Conservation (phyloP, 108 stramenopile species). For the Phaeodactylum tricornutum region DNA sequence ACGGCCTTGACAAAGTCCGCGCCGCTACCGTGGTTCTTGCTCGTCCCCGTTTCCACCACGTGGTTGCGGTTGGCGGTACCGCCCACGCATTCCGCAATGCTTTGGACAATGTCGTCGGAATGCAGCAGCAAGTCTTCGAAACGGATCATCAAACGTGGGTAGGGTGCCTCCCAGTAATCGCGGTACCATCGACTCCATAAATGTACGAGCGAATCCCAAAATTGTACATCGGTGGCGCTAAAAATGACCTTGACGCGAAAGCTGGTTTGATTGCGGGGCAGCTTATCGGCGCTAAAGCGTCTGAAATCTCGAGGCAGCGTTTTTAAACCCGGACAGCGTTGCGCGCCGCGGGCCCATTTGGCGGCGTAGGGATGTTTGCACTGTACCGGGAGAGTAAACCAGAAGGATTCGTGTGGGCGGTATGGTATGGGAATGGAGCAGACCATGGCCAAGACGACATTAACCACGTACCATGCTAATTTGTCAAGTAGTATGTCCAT, state of each 20-base stretch:
- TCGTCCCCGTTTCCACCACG: neutral
- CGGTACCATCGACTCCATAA: conserved; percentile 65
- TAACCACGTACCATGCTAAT: too few species aligned
- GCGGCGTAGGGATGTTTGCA: neutral
- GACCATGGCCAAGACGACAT: too few species aligned
- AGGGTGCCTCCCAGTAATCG: conserved; percentile 50
- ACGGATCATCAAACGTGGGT: conserved; percentile 70
- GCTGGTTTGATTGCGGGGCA: too few species aligned
- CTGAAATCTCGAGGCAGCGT: too few species aligned
- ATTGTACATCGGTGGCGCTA: too few species aligned
- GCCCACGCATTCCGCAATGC: conserved; percentile 60
- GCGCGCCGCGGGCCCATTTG: neutral
- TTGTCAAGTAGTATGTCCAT: too few species aligned
- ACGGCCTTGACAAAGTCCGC: neutral
- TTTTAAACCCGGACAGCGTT: conserved; percentile 3
- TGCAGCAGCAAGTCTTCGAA: conserved; percentile 69
- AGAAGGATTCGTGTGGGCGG: too few species aligned
- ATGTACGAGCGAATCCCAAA: conserved; percentile 41
- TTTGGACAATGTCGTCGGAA: conserved; percentile 35
- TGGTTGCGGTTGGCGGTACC: conserved; percentile 14
- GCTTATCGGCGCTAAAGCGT: too few species aligned
- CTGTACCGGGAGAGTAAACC: neutral
- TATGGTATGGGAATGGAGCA: too few species aligned
- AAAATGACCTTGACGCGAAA: too few species aligned
- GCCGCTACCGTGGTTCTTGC: neutral